Conservation (phyloP, 2,329 filamentous ascomycete species). For the Beauveria medogensis region DNA sequence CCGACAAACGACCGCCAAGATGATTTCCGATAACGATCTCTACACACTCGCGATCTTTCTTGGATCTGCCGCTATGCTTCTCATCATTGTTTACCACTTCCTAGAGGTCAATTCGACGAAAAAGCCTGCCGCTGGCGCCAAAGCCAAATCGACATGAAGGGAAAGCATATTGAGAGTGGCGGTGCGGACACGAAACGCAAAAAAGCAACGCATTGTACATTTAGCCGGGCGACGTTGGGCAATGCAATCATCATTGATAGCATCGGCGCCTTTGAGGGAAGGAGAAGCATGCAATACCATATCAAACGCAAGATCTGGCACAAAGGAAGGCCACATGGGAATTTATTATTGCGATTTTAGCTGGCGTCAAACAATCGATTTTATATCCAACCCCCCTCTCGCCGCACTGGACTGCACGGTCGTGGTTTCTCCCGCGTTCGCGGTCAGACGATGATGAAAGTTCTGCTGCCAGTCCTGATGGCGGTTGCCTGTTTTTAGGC, state of each 20-base stretch:
- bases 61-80: constrained; percentile 78
- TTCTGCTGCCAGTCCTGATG: background rate
- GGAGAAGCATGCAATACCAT: background rate
- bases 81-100: constrained; percentile 94
- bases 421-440: background rate
- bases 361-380: background rate
- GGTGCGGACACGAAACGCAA: background rate
- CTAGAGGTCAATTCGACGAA: constrained; percentile 67
- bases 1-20: constrained; percentile 38
- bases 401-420: background rate
- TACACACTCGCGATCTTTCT: constrained; percentile 91
- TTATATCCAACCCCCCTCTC: background rate
- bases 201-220: constrained; percentile 5
- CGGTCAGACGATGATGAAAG: background rate
- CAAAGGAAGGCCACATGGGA: background rate
- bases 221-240: background rate
- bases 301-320: background rate
- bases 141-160: constrained; percentile 15
- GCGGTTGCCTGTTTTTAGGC: background rate
- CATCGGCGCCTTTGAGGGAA: background rate
- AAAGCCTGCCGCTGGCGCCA: constrained; percentile 8
- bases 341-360: background rate
- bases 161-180: background rate
- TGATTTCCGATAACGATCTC: constrained; percentile 92
- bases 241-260: background rate